Evolutionary conservation across 2,329 filamentous ascomycete species (phyloP), one percentile per base, ranked within the genome.

Genomic region (Penicillium sp.): DNA sequence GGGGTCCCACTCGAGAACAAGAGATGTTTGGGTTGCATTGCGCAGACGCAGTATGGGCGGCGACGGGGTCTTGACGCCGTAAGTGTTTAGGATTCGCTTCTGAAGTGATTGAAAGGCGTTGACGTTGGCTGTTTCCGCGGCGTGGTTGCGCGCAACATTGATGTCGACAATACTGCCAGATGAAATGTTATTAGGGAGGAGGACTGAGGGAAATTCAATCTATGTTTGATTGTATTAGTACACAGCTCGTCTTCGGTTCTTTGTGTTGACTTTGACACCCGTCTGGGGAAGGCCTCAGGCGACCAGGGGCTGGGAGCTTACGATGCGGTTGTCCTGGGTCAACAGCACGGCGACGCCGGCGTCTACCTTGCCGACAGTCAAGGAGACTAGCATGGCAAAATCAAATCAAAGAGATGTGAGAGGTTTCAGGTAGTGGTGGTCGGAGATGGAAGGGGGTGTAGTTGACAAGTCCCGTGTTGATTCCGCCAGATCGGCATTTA

Each of bases 351-450:
- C 96, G 73, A 99, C 93, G 78, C 95, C 95, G 70, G 95, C 95
- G 78, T 99, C 95, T 78, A 99, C 95, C 82, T 99, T 99, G 82
- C 95, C 95, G 77, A 99, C 95, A 50, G 93, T 98, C 73, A 99
- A 84, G 65, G 95, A 98, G 78, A 99, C 91, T 72, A 98, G 84
- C 95, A 99, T 98, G 50, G 74, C 83, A 65, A 55, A 24, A 14
- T 22, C 26, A 51, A 41, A 44, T 26, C 45, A 33, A 45, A 62
- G 29, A 31, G 16, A 31, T 26, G 27, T 22, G n/a, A 35, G 48
- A 37, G 27, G n/a, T 44, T 48, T 16, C 47, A 39, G 33, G 53
- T 57, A 48, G 50, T 58, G 57, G 55, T 52, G 26, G 63, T 55
- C 45, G 60, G 53, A 41, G 59, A 61, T 59, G 53, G 48, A 41